Percentiles rank a stretch among this genome's conserved stretches.
phyloP scores from a whole-genome alignment of 2,329 filamentous ascomycete genomes.

The Ophiostoma ips region DNA sequence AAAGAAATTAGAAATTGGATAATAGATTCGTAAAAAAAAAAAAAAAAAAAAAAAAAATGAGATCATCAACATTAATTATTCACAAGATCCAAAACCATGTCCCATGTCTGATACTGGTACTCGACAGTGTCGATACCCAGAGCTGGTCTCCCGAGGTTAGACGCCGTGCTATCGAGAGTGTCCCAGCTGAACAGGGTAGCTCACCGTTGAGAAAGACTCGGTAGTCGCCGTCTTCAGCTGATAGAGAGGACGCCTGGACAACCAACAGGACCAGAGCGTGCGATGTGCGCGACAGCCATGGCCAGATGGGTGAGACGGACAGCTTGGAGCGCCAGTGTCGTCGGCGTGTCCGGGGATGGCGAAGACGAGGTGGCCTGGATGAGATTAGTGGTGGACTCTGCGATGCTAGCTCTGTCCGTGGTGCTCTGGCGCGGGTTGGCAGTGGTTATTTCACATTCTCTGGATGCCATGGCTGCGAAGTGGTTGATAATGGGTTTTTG shows the following conservation, averaged over 20 bases:
- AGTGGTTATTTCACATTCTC: too few relatives aligned
- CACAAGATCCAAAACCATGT: not conserved
- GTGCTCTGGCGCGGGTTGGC: too few relatives aligned
- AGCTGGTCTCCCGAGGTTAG: not conserved
- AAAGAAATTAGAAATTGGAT: not conserved
- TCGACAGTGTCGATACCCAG: slow-evolving; percentile 5
- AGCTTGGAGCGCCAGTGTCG: slow-evolving; percentile 1
- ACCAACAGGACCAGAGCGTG: not conserved
- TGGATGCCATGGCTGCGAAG: too few relatives aligned
- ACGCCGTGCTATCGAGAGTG: not conserved
- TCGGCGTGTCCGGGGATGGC: not conserved
- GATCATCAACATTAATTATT: too few relatives aligned
- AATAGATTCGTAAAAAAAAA: too few relatives aligned
- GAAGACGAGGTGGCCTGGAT: not conserved
- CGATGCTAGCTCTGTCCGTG: too few relatives aligned
- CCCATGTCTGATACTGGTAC: slow-evolving; percentile 8
- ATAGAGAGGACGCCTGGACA: not conserved
- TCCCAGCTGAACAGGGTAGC: not conserved
- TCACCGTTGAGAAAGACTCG: not conserved
- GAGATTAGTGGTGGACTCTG: too few relatives aligned
- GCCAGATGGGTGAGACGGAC: not conserved
- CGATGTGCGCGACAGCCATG: slow-evolving; percentile 3
- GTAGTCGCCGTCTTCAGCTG: not conserved
- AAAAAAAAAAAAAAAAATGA: not conserved
- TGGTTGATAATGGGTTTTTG: too few relatives aligned